Evolutionary conservation across 192 early-diverging fungal species (phyloP).

Genomic region (Backusella sp.): DNA sequence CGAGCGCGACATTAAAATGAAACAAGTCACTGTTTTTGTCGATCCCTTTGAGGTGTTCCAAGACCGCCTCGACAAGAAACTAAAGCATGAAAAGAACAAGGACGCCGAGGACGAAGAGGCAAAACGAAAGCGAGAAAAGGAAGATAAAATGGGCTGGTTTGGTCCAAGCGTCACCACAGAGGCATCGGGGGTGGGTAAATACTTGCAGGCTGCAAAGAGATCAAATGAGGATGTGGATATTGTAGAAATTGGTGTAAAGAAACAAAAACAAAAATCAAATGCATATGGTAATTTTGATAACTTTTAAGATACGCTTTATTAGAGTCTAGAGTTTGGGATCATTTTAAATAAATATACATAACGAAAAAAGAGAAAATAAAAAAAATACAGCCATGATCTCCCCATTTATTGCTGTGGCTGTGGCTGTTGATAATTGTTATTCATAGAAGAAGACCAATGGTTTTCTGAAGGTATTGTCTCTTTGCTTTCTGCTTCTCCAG

Average conservation of each 20-base stretch:
- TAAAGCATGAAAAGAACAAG: slow-evolving; percentile 44
- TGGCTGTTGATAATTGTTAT: background rate
- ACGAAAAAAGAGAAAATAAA: background rate
- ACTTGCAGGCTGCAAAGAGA: slow-evolving; percentile 39
- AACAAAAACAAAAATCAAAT: slow-evolving; percentile 25
- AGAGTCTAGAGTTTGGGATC: background rate
- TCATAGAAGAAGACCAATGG: background rate
- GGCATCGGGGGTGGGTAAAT: slow-evolving; percentile 61
- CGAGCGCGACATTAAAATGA: slow-evolving; percentile 69
- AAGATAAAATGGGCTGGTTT: slow-evolving; percentile 73
- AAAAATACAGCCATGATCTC: background rate
- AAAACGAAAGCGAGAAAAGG: slow-evolving; percentile 52
- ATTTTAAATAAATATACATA: background rate
- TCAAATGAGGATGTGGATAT: slow-evolving; percentile 13
- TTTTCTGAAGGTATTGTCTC: background rate
- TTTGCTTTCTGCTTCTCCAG: background rate
- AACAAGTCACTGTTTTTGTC: slow-evolving; percentile 70
- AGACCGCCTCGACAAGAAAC: slow-evolving; percentile 65
- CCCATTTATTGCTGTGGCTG: background rate
- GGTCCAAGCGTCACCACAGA: slow-evolving; percentile 53
- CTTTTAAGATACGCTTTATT: slow-evolving; percentile 10
- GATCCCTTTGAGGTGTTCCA: slow-evolving; percentile 84
- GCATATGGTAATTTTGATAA: slow-evolving; percentile 45
- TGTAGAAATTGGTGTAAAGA: slow-evolving; percentile 21
- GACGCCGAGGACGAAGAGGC: slow-evolving; percentile 36